These are phyloP conservation scores for Komagataella pastoris DNA, from an alignment of 805 yeast species.

Conservation along the genomic window DNA sequence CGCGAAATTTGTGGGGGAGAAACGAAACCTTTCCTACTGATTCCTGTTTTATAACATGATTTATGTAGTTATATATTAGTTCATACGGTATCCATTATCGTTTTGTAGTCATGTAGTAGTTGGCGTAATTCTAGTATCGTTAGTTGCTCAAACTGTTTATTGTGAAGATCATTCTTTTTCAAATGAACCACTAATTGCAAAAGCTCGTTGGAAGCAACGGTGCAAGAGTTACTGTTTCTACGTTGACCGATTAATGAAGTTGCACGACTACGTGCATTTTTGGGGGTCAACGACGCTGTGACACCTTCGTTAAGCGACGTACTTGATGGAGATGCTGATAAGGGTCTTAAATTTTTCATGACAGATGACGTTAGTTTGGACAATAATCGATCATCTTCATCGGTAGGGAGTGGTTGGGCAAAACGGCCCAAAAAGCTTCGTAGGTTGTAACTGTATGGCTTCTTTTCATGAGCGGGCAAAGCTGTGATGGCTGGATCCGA, in stretches of 20 bases:
- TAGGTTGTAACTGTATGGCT: constrained; percentile 4
- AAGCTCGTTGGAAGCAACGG: not conserved
- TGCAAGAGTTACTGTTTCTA: not conserved
- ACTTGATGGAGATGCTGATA: not conserved
- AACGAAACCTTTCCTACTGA: not conserved
- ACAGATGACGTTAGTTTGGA: constrained; percentile 1
- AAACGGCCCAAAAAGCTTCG: constrained; percentile 2
- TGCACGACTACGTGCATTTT: not conserved
- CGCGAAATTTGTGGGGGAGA: not conserved
- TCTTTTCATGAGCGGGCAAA: constrained; percentile 7
- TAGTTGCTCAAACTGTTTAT: not conserved
- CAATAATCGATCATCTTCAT: not conserved
- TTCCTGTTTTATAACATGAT: not conserved
- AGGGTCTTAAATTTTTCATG: not conserved
- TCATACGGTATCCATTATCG: not conserved
- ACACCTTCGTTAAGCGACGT: not conserved
- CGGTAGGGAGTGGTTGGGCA: not conserved
- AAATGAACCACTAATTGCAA: not conserved
- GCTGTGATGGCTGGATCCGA: not conserved
- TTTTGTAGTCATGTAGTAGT: not conserved
- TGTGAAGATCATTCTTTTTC: not conserved
- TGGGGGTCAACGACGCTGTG: not conserved
- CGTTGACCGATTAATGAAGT: not conserved
- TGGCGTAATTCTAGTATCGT: not conserved
- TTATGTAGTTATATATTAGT: not conserved